phyloP scores from a whole-genome alignment of 768 basidiomycete species.

The Rhodocollybia butyracea region DNA sequence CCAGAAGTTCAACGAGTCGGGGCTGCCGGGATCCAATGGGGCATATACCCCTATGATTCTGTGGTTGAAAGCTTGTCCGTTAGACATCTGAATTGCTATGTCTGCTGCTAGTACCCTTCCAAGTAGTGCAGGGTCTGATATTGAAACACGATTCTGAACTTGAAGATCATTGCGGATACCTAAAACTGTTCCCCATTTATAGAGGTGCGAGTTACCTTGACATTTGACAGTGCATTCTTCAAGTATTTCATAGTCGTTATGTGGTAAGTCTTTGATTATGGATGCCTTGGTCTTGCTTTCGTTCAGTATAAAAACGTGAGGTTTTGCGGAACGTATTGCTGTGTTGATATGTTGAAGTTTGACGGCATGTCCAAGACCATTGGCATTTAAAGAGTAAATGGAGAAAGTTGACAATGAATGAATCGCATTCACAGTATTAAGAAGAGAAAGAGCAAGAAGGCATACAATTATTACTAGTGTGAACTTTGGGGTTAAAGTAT shows the following conservation, averaged over 20 bases:
- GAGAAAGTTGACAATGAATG: no score
- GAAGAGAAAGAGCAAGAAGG: no score
- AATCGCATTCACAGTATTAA: no score
- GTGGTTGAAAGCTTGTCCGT: slow-evolving; percentile 14
- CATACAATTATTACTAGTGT: no score
- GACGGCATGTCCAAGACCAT: background rate
- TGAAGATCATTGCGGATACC: slow-evolving; percentile 11
- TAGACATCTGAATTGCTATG: slow-evolving; percentile 14
- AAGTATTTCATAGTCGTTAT: background rate
- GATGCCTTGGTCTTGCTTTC: background rate
- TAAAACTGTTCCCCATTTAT: slow-evolving; percentile 13
- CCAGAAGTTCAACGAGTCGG: slow-evolving; percentile 12
- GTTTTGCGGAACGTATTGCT: background rate
- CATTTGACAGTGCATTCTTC: no score
- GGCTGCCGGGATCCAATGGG: slow-evolving; percentile 22
- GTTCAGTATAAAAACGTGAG: background rate
- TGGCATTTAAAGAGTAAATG: no score
- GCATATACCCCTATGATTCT: slow-evolving; percentile 23
- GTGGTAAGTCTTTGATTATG: background rate
- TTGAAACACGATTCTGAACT: background rate
- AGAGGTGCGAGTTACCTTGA: background rate
- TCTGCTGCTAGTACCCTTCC: slow-evolving; percentile 20
- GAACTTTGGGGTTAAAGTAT: no score
- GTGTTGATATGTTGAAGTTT: background rate
- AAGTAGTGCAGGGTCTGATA: slow-evolving; percentile 10